Evolutionary conservation across 1,139 yeast species (phyloP), one percentile per base, ranked within the genome.

Genomic region (Saccharomyces hybrid): DNA sequence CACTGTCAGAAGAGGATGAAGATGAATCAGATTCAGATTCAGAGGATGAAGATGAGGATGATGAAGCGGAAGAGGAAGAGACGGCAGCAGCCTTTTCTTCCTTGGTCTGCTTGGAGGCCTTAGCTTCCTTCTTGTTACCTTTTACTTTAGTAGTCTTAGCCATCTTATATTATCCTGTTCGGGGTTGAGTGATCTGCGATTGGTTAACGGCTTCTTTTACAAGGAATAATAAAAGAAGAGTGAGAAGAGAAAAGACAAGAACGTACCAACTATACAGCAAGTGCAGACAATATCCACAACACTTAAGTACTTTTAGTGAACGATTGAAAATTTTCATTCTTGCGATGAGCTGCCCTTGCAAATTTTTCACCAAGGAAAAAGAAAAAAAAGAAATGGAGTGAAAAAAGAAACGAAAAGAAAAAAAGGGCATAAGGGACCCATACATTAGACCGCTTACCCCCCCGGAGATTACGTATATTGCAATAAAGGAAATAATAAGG

Each of bases 111-210:
- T 51, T 51, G 38, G 50, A 16, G 7, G 42, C 52, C 48, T 54
- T 32, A 19, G 51, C 52, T 16, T 54, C 51, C 47, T 55, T 52
- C 54, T 56, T 50, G n/a, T 51, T 42, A 28, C 21, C 47, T 44
- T 54, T 44, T 46, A 48, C 52, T 44, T 50, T 60, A 55, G 65
- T 60, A 58, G 66, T 58, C 54, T 64, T 62, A 54, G 65, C 68
- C 68, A 65, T 64, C 52, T 46, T 19, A 24, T 55, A 44, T 47
- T 27, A 44, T 49, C 50, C 44, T 28, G 24, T 47, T 27, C 46
- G 34, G 34, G 24, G 7, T 14, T 14, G 14, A 24, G 14, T 48
- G 42, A 29, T 12, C 51, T 32, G 46, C 34, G 34, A 31, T 31
- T 31, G 34, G 34, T 31, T 31, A 31, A 31, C 34, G 34, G 34